These are phyloP conservation scores for Microbotryum lychnidis-dioicae DNA, from an alignment of 1,284 basidiomycete genomes.

Conservation along the genomic window DNA sequence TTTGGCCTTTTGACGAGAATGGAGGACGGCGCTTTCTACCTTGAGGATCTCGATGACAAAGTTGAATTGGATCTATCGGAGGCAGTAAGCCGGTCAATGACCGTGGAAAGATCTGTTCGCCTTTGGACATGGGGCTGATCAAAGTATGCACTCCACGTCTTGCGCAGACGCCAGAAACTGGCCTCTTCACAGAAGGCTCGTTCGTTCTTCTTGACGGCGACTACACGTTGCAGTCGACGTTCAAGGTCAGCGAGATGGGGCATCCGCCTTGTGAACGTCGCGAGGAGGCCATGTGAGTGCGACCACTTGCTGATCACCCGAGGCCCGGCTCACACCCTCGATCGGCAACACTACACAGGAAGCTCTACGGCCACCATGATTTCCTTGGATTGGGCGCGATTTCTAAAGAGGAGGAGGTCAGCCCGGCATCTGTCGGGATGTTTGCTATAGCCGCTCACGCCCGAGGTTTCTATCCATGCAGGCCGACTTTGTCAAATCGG, in stretches of 20 bases:
- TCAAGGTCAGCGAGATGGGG: constrained; percentile 86
- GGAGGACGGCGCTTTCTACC: constrained; percentile 77
- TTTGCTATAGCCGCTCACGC: background rate
- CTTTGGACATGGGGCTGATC: background rate
- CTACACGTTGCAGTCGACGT: constrained; percentile 81
- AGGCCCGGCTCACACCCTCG: background rate
- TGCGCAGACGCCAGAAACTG: constrained; percentile 80
- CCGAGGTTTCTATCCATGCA: background rate
- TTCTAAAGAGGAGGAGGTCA: constrained; percentile 82
- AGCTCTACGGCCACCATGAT: constrained; percentile 84
- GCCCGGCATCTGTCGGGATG: constrained; percentile 30
- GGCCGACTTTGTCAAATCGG: constrained; percentile 31
- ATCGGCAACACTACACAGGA: constrained; percentile 8
- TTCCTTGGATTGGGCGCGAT: constrained; percentile 88
- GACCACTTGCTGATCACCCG: no score
- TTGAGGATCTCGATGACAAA: constrained; percentile 88
- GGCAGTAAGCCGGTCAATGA: constrained; percentile 51
- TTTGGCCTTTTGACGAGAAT: constrained; percentile 87
- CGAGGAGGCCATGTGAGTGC: constrained; percentile 61
- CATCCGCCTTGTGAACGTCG: constrained; percentile 92
- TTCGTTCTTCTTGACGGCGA: constrained; percentile 93
- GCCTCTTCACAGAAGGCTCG: constrained; percentile 91
- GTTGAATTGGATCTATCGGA: constrained; percentile 84
- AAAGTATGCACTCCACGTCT: background rate
- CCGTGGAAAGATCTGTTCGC: no score